Percentiles rank a stretch among this genome's conserved stretches.
Evolutionary conservation across 2,329 filamentous ascomycete species (phyloP).

Genomic region (Xylaria arbuscula): DNA sequence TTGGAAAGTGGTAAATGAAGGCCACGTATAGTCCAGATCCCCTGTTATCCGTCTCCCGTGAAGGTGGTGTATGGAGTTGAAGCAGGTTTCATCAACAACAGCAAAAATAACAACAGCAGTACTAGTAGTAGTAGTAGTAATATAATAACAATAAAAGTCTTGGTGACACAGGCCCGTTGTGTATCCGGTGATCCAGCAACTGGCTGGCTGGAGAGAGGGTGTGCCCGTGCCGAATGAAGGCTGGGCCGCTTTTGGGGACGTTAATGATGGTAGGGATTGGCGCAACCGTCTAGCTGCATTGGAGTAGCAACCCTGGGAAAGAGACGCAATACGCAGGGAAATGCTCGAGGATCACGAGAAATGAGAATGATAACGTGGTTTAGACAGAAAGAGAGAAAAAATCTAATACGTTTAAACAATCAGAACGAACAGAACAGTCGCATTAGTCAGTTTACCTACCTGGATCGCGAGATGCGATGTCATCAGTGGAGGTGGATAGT

Average conservation of each 20-base stretch:
- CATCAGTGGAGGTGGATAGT: not conserved
- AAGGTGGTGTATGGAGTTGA: not conserved
- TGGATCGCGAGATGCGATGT: constrained; percentile 8
- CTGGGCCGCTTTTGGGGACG: constrained; percentile 21
- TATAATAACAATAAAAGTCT: not conserved
- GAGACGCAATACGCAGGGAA: constrained; percentile 3
- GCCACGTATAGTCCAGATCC: constrained; percentile 18
- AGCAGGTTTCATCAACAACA: not conserved
- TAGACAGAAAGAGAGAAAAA: not conserved
- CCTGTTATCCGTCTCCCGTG: not conserved
- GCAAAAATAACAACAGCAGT: not conserved
- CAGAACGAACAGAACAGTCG: no score
- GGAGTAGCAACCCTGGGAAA: constrained; percentile 9
- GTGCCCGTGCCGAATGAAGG: constrained; percentile 8
- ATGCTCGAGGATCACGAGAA: not conserved
- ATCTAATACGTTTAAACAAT: constrained; percentile 5
- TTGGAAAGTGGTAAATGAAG: constrained; percentile 18
- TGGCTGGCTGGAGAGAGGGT: constrained; percentile 1
- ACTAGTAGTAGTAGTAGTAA: not conserved
- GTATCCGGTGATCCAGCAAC: constrained; percentile 4
- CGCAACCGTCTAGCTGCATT: constrained; percentile 24
- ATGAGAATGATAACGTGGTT: no score
- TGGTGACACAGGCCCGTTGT: constrained; percentile 5
- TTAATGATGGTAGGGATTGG: constrained; percentile 18
- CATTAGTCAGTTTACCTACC: constrained; percentile 19